These are phyloP conservation scores for Talaromyces sp. DNA, from an alignment of 2,329 filamentous ascomycete genomes.

Conservation along the genomic window DNA sequence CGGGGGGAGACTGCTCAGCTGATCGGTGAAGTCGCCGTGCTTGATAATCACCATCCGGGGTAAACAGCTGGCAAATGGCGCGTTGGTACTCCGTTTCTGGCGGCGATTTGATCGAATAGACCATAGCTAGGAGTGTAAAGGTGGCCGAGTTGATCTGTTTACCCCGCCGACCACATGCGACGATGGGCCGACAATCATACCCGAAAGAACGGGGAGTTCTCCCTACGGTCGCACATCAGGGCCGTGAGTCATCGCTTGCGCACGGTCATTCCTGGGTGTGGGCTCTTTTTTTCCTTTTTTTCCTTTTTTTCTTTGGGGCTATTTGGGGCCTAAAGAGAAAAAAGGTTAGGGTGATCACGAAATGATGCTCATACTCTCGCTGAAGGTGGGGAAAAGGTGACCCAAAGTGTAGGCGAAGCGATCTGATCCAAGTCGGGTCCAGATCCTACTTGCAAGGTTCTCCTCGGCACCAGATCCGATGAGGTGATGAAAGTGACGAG, in stretches of 20 bases:
- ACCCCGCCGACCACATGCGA: constrained; percentile 18
- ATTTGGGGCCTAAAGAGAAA: not conserved
- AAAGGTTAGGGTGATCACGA: constrained; percentile 15
- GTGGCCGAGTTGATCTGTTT: not conserved
- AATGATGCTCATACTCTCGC: constrained; percentile 7
- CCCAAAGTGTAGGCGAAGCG: not conserved
- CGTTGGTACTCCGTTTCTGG: no score
- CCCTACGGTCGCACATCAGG: constrained; percentile 2
- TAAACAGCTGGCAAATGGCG: no score
- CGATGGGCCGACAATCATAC: not conserved
- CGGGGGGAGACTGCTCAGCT: constrained; percentile 9
- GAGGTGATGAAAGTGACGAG: not conserved
- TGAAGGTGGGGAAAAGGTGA: not conserved
- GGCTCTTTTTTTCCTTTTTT: no score
- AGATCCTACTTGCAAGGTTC: constrained; percentile 2
- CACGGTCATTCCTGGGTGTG: not conserved
- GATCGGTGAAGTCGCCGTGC: constrained; percentile 15
- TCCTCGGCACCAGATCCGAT: constrained; percentile 15
- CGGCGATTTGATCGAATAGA: not conserved
- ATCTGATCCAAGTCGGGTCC: constrained; percentile 1
- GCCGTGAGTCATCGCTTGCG: constrained; percentile 23
- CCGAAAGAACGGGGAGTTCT: constrained; percentile 7
- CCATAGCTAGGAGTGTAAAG: not conserved
- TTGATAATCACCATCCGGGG: constrained; percentile 21
- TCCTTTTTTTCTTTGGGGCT: no score